Evolutionary conservation across 140 eudicot genomes (phyloP), one percentile per base, ranked within the genome.

Genomic region (Stevia rebaudiana): DNA sequence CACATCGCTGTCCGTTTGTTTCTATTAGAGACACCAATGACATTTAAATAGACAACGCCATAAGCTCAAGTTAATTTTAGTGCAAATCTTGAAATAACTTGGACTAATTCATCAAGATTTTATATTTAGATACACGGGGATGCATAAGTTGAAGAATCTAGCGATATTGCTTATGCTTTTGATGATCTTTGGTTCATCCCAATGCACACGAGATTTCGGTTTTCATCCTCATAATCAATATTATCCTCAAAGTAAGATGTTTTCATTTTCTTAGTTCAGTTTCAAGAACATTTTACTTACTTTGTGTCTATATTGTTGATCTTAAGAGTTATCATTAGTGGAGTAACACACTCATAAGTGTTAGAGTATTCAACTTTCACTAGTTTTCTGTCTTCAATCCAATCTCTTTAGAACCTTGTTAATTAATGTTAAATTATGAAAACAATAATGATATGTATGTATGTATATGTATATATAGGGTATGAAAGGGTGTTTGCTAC

Each of bases 201-300:
- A 68, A 18, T 40, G 70, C 48, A 19, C 59, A 40, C 56, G 79
- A 61, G 75, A 74, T 50, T 51, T 60, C 41, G 65, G 75, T 4
- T 28, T 42, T 68, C 65, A 13, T 11, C 18, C 75, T n/a, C 48
- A 60, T 1, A 30, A 23, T 50, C 24, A 28, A n/a, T n/a, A n/a
- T 41, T 60, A 36, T 41, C 58, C 75, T 60, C 70, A 74, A 74
- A 68, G 79, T 74, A 74, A 74, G 79, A 37, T n/a, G 30, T 15
- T 37, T 57, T 36, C 16, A 18, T 67, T 13, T 47, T 30, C 0
- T 18, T 28, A 25, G 42, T 42, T 63, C 17, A 5, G 28, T 41
- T 24, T 41, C 54, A 24, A 25, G 42, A 15, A 24, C 3, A 37
- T 23, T 21, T 54, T 1, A 36, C 69, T 9, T 12, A 53, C 5